Evolutionary conservation across 352 stramenopile genomes (phyloP).

Genomic region (Pythium biforme): DNA sequence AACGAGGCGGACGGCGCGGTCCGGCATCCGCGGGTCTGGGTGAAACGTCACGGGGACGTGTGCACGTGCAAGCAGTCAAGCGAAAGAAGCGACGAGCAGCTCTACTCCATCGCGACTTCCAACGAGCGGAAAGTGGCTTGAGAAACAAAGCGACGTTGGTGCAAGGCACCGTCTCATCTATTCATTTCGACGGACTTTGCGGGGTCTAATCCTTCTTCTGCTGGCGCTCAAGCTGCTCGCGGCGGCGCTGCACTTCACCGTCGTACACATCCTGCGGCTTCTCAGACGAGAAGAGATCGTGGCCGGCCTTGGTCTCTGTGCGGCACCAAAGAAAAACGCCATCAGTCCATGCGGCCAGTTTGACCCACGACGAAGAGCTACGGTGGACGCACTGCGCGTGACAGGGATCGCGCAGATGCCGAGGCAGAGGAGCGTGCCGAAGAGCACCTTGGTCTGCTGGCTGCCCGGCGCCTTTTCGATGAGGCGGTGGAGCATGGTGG

Average conservation of each 20-base stretch:
- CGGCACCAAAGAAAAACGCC: neutral
- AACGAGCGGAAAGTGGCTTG: too few species aligned
- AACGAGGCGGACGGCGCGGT: too few species aligned
- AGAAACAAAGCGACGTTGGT: too few species aligned
- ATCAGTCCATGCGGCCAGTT: too few species aligned
- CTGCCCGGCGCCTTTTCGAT: slow-evolving; percentile 68
- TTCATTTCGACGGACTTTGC: neutral
- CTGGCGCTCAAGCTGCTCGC: slow-evolving; percentile 65
- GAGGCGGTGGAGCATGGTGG: slow-evolving; percentile 52
- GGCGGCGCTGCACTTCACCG: slow-evolving; percentile 59
- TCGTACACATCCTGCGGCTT: slow-evolving; percentile 80
- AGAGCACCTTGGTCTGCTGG: slow-evolving; percentile 69
- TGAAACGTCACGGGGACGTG: too few species aligned
- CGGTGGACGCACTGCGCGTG: slow-evolving; percentile 48
- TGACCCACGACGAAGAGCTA: neutral
- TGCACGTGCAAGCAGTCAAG: too few species aligned
- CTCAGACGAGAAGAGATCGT: slow-evolving; percentile 86
- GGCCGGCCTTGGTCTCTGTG: slow-evolving; percentile 72
- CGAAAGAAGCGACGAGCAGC: too few species aligned
- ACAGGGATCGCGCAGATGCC: slow-evolving; percentile 71
- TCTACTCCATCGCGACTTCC: too few species aligned
- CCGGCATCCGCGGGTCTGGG: too few species aligned
- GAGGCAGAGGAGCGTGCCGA: slow-evolving; percentile 66
- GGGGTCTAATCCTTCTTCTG: slow-evolving; percentile 24
- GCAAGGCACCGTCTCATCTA: too few species aligned